Evolutionary conservation across 306 rosid genomes (phyloP).

Genomic region (Cercis canadensis): DNA sequence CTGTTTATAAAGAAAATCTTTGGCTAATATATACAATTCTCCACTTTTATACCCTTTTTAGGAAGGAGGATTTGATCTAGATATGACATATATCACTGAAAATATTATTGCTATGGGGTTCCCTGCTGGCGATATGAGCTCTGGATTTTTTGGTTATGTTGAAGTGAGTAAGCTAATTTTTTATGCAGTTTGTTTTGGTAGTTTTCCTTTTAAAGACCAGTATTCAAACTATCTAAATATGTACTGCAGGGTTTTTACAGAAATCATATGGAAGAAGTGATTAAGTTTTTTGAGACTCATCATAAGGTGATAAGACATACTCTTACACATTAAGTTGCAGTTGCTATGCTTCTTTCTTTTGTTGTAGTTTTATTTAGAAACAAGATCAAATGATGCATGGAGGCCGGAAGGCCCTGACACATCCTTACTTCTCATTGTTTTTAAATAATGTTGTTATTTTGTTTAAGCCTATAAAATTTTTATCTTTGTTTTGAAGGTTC

Average conservation of each 20-base stretch:
- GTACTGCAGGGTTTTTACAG: slow-evolving; percentile 89
- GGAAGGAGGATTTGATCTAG: slow-evolving; percentile 99
- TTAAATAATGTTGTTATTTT: background rate
- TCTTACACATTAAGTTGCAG: background rate
- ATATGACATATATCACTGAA: slow-evolving; percentile 98
- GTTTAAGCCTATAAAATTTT: slow-evolving; percentile 14
- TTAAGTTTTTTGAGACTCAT: slow-evolving; percentile 93
- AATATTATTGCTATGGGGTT: slow-evolving; percentile 99
- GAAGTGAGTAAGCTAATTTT: slow-evolving; percentile 68
- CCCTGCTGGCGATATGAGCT: slow-evolving; percentile 99
- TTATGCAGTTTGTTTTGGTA: slow-evolving; percentile 27
- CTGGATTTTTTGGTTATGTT: slow-evolving; percentile 97
- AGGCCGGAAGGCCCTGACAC: background rate
- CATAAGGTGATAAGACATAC: slow-evolving; percentile 68
- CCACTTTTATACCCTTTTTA: slow-evolving; percentile 41
- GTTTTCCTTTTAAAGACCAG: slow-evolving; percentile 13
- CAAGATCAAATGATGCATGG: slow-evolving; percentile 11
- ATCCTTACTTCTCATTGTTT: background rate
- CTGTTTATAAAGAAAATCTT: slow-evolving; percentile 4
- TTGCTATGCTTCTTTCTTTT: background rate
- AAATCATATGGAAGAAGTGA: slow-evolving; percentile 99
- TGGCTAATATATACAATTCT: slow-evolving; percentile 13
- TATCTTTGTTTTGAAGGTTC: background rate
- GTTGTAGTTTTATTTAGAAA: background rate
- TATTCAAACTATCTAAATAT: slow-evolving; percentile 33